phyloP scores from a whole-genome alignment of 441 rosid species.

The Jatropha multifida region DNA sequence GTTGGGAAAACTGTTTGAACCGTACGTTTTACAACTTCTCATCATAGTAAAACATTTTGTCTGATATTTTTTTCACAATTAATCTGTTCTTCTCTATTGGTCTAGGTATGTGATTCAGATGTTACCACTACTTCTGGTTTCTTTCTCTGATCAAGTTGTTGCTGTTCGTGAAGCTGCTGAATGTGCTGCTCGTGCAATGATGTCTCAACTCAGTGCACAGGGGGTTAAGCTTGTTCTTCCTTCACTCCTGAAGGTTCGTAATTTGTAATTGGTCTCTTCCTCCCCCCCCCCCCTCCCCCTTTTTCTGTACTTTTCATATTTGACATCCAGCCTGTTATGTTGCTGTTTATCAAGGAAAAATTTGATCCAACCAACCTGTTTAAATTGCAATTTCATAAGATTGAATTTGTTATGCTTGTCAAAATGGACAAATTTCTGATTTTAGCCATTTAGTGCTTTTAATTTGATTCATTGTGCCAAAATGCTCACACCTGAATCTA shows the following conservation, averaged over 20 bases:
- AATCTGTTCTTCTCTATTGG: constrained; percentile 21
- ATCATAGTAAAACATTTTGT: not conserved
- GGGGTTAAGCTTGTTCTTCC: constrained; percentile 99
- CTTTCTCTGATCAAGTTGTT: constrained; percentile 98
- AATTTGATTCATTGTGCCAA: not conserved
- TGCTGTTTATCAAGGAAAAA: too few relatives aligned
- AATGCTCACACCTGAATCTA: not conserved
- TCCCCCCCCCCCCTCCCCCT: too few relatives aligned
- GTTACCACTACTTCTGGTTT: constrained; percentile 91
- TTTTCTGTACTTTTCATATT: too few relatives aligned
- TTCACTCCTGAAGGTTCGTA: constrained; percentile 77
- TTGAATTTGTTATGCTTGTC: not conserved
- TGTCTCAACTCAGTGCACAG: constrained; percentile 93
- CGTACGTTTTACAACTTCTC: constrained; percentile 50
- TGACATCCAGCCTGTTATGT: too few relatives aligned
- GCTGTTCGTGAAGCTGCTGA: constrained; percentile 99
- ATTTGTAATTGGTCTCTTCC: not conserved
- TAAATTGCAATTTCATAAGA: not conserved
- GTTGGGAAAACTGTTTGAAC: constrained; percentile 95
- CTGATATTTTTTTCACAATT: not conserved
- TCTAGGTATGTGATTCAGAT: constrained; percentile 91
- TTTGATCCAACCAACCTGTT: not conserved
- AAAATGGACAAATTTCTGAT: not conserved
- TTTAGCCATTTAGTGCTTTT: not conserved
- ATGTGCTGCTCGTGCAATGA: constrained; percentile 99